Base-by-base conservation (phyloP, 1,284 basidiomycete species). In the Spongispora temasekensis region DNA sequence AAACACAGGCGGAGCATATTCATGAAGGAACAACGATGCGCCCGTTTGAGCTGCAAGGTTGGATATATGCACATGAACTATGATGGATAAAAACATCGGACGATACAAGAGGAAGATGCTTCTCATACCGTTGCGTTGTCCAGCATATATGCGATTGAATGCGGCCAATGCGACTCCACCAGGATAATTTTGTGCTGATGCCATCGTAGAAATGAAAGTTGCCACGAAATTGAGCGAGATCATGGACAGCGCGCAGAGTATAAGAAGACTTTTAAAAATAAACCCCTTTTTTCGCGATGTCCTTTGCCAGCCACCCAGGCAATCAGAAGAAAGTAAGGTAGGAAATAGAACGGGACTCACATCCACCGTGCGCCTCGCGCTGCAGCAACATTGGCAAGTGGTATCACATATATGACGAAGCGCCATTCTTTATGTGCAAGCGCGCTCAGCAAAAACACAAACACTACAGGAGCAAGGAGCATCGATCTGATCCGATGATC, bases 371-470 rank as follows among this genome's bases (percentile, higher is more conserved):
- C 79, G 2, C 86, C 89, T 19, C 87, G 74, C 0, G 94, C 90
- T 0, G 91, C 93, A 2, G 90, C 83, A 4, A 95, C 77, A 68
- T 98, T 98, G 73, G 94, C 80, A 0, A 88, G 70, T 0, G 97
- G 95, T 0, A 98, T 83, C 13, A 88, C 82, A 70, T 98, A 98
- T 7, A 95, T 83, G 62, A 98, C 81, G 75, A 99, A 99, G 5
- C 97, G 85, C 96, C 97, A 98, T 76, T 99, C 97, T 71, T 96
- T 96, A 75, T 96, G 94, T 0, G 85, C 89, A 1, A 98, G 79
- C 21, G 74, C 77, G 69, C 93, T 95, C 68, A 99, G 84, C 0
- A 89, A 73, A 0, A 66, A 75, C 1, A 96, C 71, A 69, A 94
- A 92, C 0, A 73, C 64, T 1, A 88, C 30, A 0, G 83, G 75